phyloP scores from a whole-genome alignment of 345 rosid species.

The Moricandia moricandioides region DNA sequence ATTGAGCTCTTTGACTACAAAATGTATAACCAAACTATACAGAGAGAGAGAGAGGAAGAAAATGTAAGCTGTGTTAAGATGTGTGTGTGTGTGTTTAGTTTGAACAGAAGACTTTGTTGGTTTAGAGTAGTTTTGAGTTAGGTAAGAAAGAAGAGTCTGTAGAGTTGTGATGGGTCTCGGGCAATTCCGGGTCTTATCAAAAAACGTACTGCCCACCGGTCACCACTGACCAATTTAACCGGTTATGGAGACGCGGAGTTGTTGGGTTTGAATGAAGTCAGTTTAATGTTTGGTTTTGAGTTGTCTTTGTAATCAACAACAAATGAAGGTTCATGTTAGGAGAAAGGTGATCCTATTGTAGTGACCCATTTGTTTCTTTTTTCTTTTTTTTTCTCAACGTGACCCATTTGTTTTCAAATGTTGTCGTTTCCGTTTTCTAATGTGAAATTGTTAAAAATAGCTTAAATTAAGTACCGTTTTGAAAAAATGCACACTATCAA shows the following conservation, averaged over 20 bases:
- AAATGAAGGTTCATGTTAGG: slow-evolving; percentile 45
- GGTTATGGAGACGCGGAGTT: slow-evolving; percentile 33
- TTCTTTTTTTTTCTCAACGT: background rate
- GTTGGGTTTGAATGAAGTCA: slow-evolving; percentile 19
- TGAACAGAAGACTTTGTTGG: slow-evolving; percentile 30
- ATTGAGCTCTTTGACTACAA: slow-evolving; percentile 28
- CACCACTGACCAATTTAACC: slow-evolving; percentile 45
- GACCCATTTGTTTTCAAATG: background rate
- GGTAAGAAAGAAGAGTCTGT: slow-evolving; percentile 37
- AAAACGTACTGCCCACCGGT: slow-evolving; percentile 17
- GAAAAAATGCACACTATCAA: no score
- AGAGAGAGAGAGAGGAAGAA: slow-evolving; percentile 22
- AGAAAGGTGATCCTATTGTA: slow-evolving; percentile 45
- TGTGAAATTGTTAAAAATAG: no score
- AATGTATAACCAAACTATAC: slow-evolving; percentile 44
- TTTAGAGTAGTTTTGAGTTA: slow-evolving; percentile 37
- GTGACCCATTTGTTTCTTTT: background rate
- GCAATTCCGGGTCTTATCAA: slow-evolving; percentile 28
- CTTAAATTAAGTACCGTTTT: no score
- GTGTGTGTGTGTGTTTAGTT: slow-evolving; percentile 27
- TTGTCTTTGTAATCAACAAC: slow-evolving; percentile 18
- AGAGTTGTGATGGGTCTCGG: slow-evolving; percentile 42
- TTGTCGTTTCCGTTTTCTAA: background rate
- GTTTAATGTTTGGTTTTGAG: slow-evolving; percentile 36
- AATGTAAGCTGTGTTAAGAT: slow-evolving; percentile 33